Percentiles rank a stretch among this genome's conserved stretches.
Conservation (phyloP, 2,329 filamentous ascomycete species). For the Botrytis squamosa region DNA sequence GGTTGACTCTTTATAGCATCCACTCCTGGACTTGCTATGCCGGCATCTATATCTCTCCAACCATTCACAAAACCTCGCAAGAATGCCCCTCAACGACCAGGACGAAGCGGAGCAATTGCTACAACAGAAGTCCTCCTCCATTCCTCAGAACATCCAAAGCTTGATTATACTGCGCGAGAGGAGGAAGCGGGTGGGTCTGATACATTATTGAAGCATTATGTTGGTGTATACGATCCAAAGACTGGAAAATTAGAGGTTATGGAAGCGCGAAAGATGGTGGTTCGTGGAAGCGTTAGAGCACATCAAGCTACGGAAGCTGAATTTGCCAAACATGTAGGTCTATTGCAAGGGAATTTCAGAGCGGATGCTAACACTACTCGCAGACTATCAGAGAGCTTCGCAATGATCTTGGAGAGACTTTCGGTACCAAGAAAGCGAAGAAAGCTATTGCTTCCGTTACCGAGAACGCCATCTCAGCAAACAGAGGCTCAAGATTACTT, state of each 20-base stretch:
- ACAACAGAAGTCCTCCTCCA: conserved; percentile 55
- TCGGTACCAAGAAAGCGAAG: conserved; percentile 83
- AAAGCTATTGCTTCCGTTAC: conserved; percentile 69
- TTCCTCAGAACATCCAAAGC: conserved; percentile 54
- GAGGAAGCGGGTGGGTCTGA: conserved; percentile 45
- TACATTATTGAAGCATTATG: conserved; percentile 58
- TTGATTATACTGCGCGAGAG: conserved; percentile 61
- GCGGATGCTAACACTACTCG: background rate
- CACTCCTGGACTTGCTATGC: conserved; percentile 39
- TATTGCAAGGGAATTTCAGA: background rate
- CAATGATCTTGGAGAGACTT: conserved; percentile 71
- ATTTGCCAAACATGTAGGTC: conserved; percentile 31
- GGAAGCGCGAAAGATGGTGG: conserved; percentile 62
- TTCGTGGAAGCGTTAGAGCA: conserved; percentile 56
- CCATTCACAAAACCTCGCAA: conserved; percentile 38
- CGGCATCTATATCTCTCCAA: conserved; percentile 36
- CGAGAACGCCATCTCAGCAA: conserved; percentile 63
- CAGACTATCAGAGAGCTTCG: conserved; percentile 61
- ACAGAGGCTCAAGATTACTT: conserved; percentile 41
- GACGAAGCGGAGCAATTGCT: conserved; percentile 33
- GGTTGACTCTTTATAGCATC: conserved; percentile 33
- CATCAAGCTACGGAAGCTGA: conserved; percentile 52
- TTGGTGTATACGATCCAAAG: conserved; percentile 62
- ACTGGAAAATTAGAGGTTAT: conserved; percentile 60
- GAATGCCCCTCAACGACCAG: conserved; percentile 30